Conservation (phyloP, 805 yeast genomes). For the Wickerhamiella kazuoi region DNA sequence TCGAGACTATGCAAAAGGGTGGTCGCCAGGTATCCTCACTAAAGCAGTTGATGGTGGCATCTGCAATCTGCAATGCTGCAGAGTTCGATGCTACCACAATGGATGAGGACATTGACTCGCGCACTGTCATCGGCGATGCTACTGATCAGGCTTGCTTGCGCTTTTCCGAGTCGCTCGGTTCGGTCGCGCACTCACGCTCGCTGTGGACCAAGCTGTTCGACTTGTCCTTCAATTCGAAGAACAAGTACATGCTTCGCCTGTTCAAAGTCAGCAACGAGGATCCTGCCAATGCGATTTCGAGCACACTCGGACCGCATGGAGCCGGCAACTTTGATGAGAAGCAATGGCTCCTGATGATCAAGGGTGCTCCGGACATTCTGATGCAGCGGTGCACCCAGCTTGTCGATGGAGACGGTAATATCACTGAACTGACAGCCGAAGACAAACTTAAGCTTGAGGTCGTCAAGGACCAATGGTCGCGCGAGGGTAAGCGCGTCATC, state of each 20-base stretch:
- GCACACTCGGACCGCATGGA: neutral
- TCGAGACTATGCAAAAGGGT: neutral
- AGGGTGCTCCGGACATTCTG: constrained; percentile 80
- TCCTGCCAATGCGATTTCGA: neutral
- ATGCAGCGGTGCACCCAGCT: constrained; percentile 42
- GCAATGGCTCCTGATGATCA: constrained; percentile 30
- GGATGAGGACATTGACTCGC: constrained; percentile 5
- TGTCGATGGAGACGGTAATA: constrained; percentile 39
- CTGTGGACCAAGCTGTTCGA: constrained; percentile 15
- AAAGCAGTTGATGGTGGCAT: constrained; percentile 6
- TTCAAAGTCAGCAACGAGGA: neutral
- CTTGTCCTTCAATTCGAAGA: constrained; percentile 29
- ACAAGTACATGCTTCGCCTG: constrained; percentile 20
- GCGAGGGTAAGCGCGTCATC: constrained; percentile 5
- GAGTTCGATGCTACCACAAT: constrained; percentile 7
- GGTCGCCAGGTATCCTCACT: neutral
- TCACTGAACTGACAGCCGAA: constrained; percentile 29
- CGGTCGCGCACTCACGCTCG: neutral
- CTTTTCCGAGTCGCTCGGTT: constrained; percentile 18
- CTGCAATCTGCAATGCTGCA: constrained; percentile 13
- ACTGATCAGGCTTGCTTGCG: constrained; percentile 30
- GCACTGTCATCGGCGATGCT: constrained; percentile 27
- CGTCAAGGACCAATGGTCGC: neutral
- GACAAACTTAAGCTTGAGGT: neutral
- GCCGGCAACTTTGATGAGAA: neutral